These are phyloP conservation scores for Aureobasidium namibiae DNA, from an alignment of 2,329 filamentous ascomycete species.

Conservation along the genomic window DNA sequence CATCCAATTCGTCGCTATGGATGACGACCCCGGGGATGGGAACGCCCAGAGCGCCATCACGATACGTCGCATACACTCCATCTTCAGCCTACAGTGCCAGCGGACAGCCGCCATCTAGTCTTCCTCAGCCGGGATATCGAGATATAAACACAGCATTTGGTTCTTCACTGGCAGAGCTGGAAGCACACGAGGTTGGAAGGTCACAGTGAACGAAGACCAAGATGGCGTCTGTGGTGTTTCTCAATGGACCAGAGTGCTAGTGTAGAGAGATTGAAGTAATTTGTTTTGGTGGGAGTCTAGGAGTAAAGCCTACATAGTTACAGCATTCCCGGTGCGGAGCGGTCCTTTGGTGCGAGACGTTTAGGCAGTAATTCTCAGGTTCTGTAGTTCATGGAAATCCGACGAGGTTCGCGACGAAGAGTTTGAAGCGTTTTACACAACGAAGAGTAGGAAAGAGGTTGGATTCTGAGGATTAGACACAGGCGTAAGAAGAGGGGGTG, in stretches of 20 bases:
- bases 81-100: neutral
- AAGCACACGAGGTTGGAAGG: constrained; percentile 1
- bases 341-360: neutral
- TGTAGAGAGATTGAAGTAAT: neutral
- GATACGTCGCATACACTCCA: neutral
- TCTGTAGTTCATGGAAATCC: neutral
- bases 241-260: neutral
- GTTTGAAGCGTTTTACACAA: neutral
- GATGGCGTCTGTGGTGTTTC: neutral
- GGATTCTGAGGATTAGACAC: constrained; percentile 7
- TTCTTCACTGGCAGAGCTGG: neutral
- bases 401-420: neutral
- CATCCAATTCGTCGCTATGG: constrained; percentile 7
- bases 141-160: neutral
- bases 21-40: neutral
- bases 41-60: neutral
- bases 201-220: neutral
- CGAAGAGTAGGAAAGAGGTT: neutral
- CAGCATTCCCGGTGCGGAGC: neutral
- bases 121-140: neutral
- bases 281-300: neutral
- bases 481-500: constrained; percentile 8
- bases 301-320: neutral
- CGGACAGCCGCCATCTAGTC: constrained; percentile 11
- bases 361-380: neutral